Percentiles rank a stretch among this genome's conserved stretches.
phyloP scores from a whole-genome alignment of 2,329 filamentous ascomycete genomes.

The Coleophoma crateriformis region DNA sequence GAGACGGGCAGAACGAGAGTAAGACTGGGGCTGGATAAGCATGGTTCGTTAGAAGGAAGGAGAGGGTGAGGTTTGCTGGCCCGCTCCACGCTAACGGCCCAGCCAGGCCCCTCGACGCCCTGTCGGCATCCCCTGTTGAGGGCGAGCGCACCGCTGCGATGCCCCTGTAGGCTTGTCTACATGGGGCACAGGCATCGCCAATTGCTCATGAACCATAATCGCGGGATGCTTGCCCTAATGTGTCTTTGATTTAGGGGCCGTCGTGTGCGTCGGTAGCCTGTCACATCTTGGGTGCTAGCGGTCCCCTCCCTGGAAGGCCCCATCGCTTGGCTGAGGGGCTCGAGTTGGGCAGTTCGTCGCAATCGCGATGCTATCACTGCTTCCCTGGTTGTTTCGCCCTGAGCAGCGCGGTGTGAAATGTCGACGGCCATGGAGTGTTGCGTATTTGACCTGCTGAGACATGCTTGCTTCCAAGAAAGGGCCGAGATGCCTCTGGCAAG shows the following conservation, averaged over 20 bases:
- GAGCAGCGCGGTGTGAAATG: too few relatives aligned
- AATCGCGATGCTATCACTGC: background rate
- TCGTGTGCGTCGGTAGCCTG: conserved; percentile 5
- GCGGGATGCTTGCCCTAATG: conserved; percentile 6
- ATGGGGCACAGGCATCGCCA: background rate
- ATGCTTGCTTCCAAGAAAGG: background rate
- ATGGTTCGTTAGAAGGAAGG: background rate
- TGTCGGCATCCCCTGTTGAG: too few relatives aligned
- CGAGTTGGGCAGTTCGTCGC: background rate
- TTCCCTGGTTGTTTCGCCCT: background rate
- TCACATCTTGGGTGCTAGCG: conserved; percentile 1
- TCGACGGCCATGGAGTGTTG: background rate
- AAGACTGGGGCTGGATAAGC: background rate
- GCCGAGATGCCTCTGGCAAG: background rate
- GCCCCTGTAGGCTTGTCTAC: background rate
- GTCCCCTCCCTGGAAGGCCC: background rate
- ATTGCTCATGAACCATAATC: conserved; percentile 5
- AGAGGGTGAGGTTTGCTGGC: too few relatives aligned
- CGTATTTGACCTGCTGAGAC: background rate
- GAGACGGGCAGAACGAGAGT: background rate
- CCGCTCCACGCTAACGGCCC: too few relatives aligned
- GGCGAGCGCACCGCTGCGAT: too few relatives aligned
- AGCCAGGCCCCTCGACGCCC: too few relatives aligned
- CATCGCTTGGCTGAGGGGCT: background rate
- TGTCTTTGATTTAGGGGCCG: conserved; percentile 5